These are phyloP conservation scores for Wallacemonas sp. DNA, from an alignment of 208 protist species.

Conservation along the genomic window DNA sequence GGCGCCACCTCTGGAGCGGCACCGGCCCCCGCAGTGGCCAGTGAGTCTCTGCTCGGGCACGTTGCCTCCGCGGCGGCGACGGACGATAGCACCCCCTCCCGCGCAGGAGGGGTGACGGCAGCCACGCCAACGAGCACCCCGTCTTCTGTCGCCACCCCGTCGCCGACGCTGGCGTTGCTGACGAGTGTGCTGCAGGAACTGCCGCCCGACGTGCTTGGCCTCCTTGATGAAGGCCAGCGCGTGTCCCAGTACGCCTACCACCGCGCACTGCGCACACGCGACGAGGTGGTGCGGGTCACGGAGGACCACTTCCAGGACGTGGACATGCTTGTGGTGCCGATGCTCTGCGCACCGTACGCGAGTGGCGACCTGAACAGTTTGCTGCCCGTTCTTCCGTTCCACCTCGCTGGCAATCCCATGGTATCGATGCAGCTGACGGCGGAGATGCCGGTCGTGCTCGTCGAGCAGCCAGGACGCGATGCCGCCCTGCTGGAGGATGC, in stretches of 20 bases:
- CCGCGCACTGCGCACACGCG: conserved; percentile 69
- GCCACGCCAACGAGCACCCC: conserved; percentile 12
- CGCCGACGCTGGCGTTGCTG: conserved; percentile 24
- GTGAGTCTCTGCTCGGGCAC: no score
- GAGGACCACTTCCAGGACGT: conserved; percentile 88
- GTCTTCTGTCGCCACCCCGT: neutral
- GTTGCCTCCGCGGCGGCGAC: no score
- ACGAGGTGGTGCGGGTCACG: conserved; percentile 75
- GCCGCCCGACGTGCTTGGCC: conserved; percentile 49
- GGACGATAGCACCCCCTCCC: no score
- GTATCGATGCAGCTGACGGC: conserved; percentile 78
- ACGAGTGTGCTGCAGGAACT: conserved; percentile 66
- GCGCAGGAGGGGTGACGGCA: neutral
- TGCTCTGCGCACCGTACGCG: conserved; percentile 75
- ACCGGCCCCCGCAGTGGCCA: no score
- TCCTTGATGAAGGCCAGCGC: conserved; percentile 58
- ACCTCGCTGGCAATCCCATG: conserved; percentile 85
- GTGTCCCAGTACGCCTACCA: conserved; percentile 68
- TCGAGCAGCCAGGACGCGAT: conserved; percentile 83
- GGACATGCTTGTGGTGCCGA: conserved; percentile 77
- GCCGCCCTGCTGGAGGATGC: conserved; percentile 84
- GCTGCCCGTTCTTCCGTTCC: conserved; percentile 65
- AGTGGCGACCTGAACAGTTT: conserved; percentile 70
- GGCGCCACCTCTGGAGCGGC: no score
- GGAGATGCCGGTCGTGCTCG: conserved; percentile 60